Percentiles rank a stretch among this genome's conserved stretches.
These are phyloP conservation scores for Nicotiana undulata DNA, from an alignment of 257 asterid genomes.

Conservation along the genomic window DNA sequence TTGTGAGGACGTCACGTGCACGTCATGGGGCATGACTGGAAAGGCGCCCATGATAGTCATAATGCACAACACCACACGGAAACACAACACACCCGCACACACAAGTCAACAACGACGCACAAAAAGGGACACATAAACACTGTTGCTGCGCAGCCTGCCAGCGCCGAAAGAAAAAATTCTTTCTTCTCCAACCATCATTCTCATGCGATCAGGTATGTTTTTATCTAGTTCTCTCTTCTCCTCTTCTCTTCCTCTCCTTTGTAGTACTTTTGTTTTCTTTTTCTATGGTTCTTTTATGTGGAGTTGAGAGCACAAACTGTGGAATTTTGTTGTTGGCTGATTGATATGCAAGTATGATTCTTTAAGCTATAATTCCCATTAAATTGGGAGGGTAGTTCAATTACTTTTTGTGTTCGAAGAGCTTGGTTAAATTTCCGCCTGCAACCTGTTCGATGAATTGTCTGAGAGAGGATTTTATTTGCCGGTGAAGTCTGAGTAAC, in stretches of 20 bases:
- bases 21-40: too few species aligned
- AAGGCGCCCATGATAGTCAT: too few species aligned
- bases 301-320: neutral
- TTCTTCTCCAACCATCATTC: too few species aligned
- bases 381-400: neutral
- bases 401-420: rapidly evolving
- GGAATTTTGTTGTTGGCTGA: neutral
- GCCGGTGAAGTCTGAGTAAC: neutral
- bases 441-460: neutral
- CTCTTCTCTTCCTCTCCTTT: neutral
- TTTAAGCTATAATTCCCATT: neutral
- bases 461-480: neutral
- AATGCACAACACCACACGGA: neutral
- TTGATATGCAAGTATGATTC: neutral
- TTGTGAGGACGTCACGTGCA: too few species aligned
- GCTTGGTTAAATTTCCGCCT: neutral
- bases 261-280: neutral
- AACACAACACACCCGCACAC: neutral
- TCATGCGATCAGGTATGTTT: too few species aligned
- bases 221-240: too few species aligned
- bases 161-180: too few species aligned
- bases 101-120: too few species aligned
- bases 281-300: neutral
- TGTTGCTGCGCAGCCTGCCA: too few species aligned
- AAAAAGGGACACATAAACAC: too few species aligned